Percentiles rank a stretch among this genome's conserved stretches.
phyloP scores from a whole-genome alignment of 768 basidiomycete species.

The Strobilomyces dryophilus region DNA sequence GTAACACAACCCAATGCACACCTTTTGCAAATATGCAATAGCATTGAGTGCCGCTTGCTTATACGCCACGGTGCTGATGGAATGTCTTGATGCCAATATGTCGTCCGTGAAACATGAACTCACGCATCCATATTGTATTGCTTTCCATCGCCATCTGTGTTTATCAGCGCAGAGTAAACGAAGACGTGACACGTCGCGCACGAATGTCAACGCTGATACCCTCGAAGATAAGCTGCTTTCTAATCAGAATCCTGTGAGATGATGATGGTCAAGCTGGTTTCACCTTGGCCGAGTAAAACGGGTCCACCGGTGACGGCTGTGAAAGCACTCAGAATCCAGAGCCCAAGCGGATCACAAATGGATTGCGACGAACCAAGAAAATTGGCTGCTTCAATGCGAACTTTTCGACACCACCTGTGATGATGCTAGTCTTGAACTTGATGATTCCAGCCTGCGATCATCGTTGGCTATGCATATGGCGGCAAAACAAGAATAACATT shows the following conservation, averaged over 20 bases:
- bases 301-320: constrained; percentile 72
- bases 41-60: constrained; percentile 77
- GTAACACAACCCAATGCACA: constrained; percentile 14
- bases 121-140: constrained; percentile 79
- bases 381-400: constrained; percentile 72
- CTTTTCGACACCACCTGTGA: constrained; percentile 71
- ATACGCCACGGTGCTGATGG: constrained; percentile 61
- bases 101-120: constrained; percentile 13
- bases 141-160: constrained; percentile 62
- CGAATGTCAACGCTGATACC: constrained; percentile 71
- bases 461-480: neutral
- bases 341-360: neutral
- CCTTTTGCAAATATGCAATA: constrained; percentile 70
- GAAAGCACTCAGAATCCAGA: neutral
- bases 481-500: neutral
- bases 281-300: constrained; percentile 67
- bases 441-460: constrained; percentile 57
- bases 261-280: neutral
- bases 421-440: constrained; percentile 67
- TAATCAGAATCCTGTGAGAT: neutral
- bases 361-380: constrained; percentile 48
- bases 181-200: constrained; percentile 27
- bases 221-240: constrained; percentile 59
- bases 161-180: neutral
- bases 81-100: neutral